Base-by-base conservation (phyloP, 78 protist genomes). In the Abeoforma whisleri region DNA sequence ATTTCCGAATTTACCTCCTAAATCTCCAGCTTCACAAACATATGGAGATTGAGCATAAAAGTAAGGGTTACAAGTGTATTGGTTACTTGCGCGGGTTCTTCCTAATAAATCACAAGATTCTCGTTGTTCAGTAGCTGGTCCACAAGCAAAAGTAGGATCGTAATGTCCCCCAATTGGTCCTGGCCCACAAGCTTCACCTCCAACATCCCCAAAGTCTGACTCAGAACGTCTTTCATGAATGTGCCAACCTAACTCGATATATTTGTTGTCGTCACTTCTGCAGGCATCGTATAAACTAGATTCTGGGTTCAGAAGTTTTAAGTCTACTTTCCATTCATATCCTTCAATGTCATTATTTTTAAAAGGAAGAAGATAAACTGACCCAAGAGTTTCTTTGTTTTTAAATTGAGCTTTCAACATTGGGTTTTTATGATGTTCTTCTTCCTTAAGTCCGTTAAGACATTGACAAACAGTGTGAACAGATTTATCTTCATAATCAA, bases 71-170 rank as follows among this genome's bases (percentile, higher is more conserved):
- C 79, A 74, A 28, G 79, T 74, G 28, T 74, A 74, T 25, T 28
- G 25, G 36, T 74, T 25, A n/a, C n/a, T n/a, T n/a, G n/a, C n/a
- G n/a, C n/a, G n/a, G n/a, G n/a, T n/a, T 22, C 79, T 35, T 28
- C 36, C 28, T 0, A 74, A 28, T 22, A 25, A 35, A 74, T 35
- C 79, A 74, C 79, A 74, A 22, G 23, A 0, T 0, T 74, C 0
- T 25, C 33, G 75, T 22, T 74, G 25, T 25, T 74, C 79, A 25
- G 79, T 74, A 0, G 79, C 79, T 0, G 79, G 28, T 74, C 79
- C 79, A 74, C 0, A 74, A 30, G 79, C 79, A 74, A 74, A 74
- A 48, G 79, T 74, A 74, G 79, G 79, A 25, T 74, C 79, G 23
- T 74, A 74, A 25, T 74, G 79, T 74, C 79, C 79, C 25, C 79